A percentile compares a stretch with the other conserved stretches of the same genome.
Conservation (phyloP, 257 asterid species). For the Nemophila menziesii region DNA sequence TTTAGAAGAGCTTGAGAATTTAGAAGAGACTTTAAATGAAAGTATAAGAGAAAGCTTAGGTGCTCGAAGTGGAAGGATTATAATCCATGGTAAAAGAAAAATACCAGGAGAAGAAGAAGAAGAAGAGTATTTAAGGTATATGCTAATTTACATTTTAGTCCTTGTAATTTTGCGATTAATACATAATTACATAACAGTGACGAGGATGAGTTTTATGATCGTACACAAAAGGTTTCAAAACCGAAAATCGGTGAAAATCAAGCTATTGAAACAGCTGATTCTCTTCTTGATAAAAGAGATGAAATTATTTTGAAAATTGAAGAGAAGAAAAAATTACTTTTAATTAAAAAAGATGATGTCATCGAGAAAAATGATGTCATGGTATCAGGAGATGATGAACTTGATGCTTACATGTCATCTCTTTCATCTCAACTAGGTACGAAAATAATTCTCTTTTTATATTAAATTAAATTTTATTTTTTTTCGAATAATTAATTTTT, state of each 20-base stretch:
- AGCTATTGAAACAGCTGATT: slow-evolving; percentile 87
- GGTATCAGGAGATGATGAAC: slow-evolving; percentile 88
- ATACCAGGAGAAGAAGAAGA: slow-evolving; percentile 54
- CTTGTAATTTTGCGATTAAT: slow-evolving; percentile 1
- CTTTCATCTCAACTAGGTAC: slow-evolving; percentile 90
- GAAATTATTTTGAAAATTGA: slow-evolving; percentile 49
- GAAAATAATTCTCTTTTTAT: slow-evolving; percentile 11
- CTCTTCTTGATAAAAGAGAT: slow-evolving; percentile 91
- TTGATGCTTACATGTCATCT: slow-evolving; percentile 85
- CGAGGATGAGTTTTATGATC: slow-evolving; percentile 91
- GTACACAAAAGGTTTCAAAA: slow-evolving; percentile 57
- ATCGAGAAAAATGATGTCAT: slow-evolving; percentile 24
- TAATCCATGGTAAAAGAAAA: slow-evolving; percentile 48
- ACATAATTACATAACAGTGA: slow-evolving; percentile 41
- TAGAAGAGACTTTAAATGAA: slow-evolving; percentile 96
- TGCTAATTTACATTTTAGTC: neutral
- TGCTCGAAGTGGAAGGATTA: slow-evolving; percentile 69
- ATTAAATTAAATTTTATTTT: neutral
- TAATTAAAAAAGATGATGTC: slow-evolving; percentile 32
- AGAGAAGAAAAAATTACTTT: slow-evolving; percentile 44
- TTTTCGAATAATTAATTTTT: too few species aligned
- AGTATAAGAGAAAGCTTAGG: slow-evolving; percentile 91
- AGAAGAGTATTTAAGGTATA: slow-evolving; percentile 62
- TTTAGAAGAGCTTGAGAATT: slow-evolving; percentile 92
- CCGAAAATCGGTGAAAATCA: slow-evolving; percentile 49